Evolutionary conservation across 164 flowering plant species (phyloP), one percentile per base, ranked within the genome.

Genomic region (Tetracentron sinense): DNA sequence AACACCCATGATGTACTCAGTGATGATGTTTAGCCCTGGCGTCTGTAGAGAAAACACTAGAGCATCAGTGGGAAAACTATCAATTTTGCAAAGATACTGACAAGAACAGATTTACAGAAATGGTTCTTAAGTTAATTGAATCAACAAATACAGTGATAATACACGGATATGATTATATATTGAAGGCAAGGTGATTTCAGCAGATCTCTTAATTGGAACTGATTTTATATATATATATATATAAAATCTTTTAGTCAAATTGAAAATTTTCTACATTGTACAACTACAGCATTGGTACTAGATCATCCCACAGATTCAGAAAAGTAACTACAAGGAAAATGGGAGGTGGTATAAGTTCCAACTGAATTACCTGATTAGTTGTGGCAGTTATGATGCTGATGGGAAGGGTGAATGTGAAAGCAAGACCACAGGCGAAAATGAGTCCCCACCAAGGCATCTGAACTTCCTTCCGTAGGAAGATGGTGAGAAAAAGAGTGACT

Each of bases 371-470:
- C 90, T 79, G 90, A 67, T 91, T 91, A 1, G 97, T 91, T 10
- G 97, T 91, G 64, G 97, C 97, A 14, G 90, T 84, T 2, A 91
- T 91, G 64, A 89, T 78, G 72, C 87, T 81, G 55, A 91, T 67
- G 1, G 97, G 97, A 29, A 91, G 93, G 14, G 96, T 88, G 64
- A 91, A 89, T 7, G 63, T 27, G 11, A 82, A 71, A 7, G 93
- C 96, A 25, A 91, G 59, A 12, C 22, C 76, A 5, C 84, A 76
- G 4, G 96, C 81, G 47, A 85, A 73, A 19, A 91, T n/a, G 38
- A 91, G 87, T 7, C 82, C 97, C 96, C 97, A 91, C 90, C 90
- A 87, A 44, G 97, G 97, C 77, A 89, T 59, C 63, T 91, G 97
- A 48, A 89, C 67, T 59, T 91, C 65, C 26, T 85, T 75, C 35